Base-by-base conservation (phyloP, 441 rosid genomes). In the Populus hybrid region DNA sequence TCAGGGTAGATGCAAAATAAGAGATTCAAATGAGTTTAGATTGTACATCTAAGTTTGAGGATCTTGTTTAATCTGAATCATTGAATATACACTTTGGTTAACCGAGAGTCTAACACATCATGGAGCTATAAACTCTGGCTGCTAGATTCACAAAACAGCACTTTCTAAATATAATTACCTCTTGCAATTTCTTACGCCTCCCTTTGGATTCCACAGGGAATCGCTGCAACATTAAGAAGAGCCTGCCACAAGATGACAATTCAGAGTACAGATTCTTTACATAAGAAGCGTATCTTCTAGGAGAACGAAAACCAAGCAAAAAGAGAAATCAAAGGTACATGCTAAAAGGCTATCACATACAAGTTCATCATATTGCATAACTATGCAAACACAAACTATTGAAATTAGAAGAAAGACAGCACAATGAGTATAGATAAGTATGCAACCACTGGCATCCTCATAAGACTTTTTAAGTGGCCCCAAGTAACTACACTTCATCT, bases 201-300 rank as follows among this genome's bases (percentile, higher is more conserved):
- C 99, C 98, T 86, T 90, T 93, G 70, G 99, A 95, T 88, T 95
- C 98, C 26, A 93, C 93, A 70, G 99, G 99, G 81, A 95, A 95
- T 7, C 94, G 92, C 88, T 87, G 93, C 89, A 95, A 82, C 99
- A 93, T 95, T 78, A 95, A 67, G 86, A 95, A 93, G 67, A 95
- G 91, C 88, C 99, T 93, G 87, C 83, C 72, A 84, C 11, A 82
- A 79, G 40, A 82, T 61, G 61, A 63, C 66, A 24, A 71, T 59
- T 66, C 35, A 50, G 32, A 36, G 73, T 10, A 12, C 67, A 74
- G 20, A 14, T 9, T 38, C 7, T n/a, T n/a, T 35, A 5, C 21
- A 10, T n/a, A 23, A 10, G 66, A 61, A 4, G 12, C 66, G 10
- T 21, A 10, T 61, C 66, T 61, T 61, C 28, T 4, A 61, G 66